These are phyloP conservation scores for Schizosaccharomyces octosporus DNA, from an alignment of 805 yeast genomes.

Conservation along the genomic window DNA sequence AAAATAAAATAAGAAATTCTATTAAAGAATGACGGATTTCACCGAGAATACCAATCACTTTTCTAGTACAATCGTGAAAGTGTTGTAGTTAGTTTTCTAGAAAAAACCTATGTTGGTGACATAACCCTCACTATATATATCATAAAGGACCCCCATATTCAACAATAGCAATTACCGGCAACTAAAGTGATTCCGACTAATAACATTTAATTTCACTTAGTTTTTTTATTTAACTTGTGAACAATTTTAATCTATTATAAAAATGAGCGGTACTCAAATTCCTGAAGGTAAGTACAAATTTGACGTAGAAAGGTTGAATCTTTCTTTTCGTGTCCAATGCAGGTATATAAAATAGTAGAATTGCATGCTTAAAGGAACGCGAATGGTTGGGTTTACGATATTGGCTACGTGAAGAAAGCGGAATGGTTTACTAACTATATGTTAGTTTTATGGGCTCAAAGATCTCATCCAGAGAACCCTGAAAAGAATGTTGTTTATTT, in stretches of 20 bases:
- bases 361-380: too few relatives aligned
- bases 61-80: not conserved
- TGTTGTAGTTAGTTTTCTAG: not conserved
- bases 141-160: not conserved
- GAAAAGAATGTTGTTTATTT: conserved; percentile 52
- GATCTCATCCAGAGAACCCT: conserved; percentile 52
- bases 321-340: too few relatives aligned
- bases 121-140: not conserved
- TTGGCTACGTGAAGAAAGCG: too few relatives aligned
- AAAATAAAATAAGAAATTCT: not conserved
- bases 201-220: not conserved
- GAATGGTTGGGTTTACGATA: too few relatives aligned
- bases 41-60: not conserved
- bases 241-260: not conserved
- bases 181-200: too few relatives aligned
- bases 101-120: not conserved
- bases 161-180: not conserved
- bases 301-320: not conserved
- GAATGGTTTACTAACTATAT: not conserved
- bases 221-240: not conserved
- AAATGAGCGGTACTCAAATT: not conserved
- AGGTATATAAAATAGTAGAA: too few relatives aligned
- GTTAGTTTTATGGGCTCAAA: conserved; percentile 83
- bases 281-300: not conserved
- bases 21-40: not conserved